These are phyloP conservation scores for Acacia acuminata DNA, from an alignment of 306 rosid species.

Conservation along the genomic window DNA sequence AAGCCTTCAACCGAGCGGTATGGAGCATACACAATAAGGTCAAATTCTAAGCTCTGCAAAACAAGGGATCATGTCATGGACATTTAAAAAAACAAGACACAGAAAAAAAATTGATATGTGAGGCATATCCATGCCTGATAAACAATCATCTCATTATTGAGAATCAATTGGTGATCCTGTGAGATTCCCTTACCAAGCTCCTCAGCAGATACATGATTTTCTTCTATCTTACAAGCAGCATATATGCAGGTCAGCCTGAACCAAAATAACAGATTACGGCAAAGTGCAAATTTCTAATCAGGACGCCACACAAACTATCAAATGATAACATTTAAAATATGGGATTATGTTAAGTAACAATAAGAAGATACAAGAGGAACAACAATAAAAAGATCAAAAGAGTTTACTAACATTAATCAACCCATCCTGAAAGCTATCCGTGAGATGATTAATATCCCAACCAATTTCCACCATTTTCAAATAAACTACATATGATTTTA, in stretches of 20 bases:
- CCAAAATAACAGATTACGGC: conserved; percentile 17
- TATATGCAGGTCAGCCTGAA: conserved; percentile 96
- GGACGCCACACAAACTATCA: conserved; percentile 1
- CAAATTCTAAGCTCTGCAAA: conserved; percentile 87
- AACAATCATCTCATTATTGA: conserved; percentile 97
- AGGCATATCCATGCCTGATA: conserved; percentile 93
- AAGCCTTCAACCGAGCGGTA: conserved; percentile 86
- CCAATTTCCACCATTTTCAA: conserved; percentile 17
- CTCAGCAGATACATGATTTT: conserved; percentile 98
- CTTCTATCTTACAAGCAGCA: conserved; percentile 98
- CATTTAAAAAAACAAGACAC: not conserved
- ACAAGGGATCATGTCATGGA: conserved; percentile 22
- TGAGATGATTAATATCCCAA: conserved; percentile 16
- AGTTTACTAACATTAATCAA: conserved; percentile 13
- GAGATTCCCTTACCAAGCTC: conserved; percentile 99
- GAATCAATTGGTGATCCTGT: conserved; percentile 99
- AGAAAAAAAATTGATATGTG: conserved; percentile 30
- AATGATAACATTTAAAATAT: conserved; percentile 14
- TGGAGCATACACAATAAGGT: conserved; percentile 93
- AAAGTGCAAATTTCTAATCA: not conserved
- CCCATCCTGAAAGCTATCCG: conserved; percentile 22
- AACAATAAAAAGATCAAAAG: conserved; percentile 1
- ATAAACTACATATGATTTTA: conserved; percentile 24
- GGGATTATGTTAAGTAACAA: not conserved
- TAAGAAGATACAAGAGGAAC: not conserved